Evolutionary conservation across 257 asterid species (phyloP).

Genomic region (Sherardia arvensis): DNA sequence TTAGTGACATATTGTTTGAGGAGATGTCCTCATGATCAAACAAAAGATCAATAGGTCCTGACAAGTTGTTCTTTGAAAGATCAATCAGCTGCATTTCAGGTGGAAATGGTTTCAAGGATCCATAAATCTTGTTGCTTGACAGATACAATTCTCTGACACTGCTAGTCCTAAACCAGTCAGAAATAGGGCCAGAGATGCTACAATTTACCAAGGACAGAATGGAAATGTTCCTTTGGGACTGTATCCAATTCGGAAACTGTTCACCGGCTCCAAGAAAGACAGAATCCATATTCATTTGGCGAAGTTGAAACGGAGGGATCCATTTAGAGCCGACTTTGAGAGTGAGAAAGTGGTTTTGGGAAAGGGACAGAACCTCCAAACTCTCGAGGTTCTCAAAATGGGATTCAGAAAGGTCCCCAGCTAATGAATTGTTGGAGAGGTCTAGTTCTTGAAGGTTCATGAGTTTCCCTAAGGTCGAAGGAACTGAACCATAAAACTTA

Average conservation of each 20-base stretch:
- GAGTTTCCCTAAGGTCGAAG: slow-evolving; percentile 10
- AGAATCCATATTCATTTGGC: background rate
- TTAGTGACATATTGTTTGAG: background rate
- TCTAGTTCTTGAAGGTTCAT: background rate
- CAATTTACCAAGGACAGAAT: background rate
- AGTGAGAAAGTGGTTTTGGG: slow-evolving; percentile 4
- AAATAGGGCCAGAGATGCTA: slow-evolving; percentile 4
- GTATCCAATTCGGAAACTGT: slow-evolving; percentile 8
- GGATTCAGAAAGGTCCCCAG: slow-evolving; percentile 13
- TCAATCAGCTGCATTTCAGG: background rate
- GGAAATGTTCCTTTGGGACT: slow-evolving; percentile 1
- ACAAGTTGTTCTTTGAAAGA: slow-evolving; percentile 5
- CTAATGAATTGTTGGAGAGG: background rate
- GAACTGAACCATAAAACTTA: background rate
- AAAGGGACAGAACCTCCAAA: slow-evolving; percentile 2
- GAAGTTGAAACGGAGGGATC: slow-evolving; percentile 20
- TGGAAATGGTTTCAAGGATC: slow-evolving; percentile 4
- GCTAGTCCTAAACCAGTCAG: slow-evolving; percentile 11
- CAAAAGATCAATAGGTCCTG: background rate
- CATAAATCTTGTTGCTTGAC: slow-evolving; percentile 2
- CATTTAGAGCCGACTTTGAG: slow-evolving; percentile 9
- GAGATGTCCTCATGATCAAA: background rate
- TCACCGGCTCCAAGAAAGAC: slow-evolving; percentile 3
- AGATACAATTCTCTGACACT: slow-evolving; percentile 3
- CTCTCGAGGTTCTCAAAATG: slow-evolving; percentile 3